Evolutionary conservation across 1,139 yeast species (phyloP).

Genomic region (Blastobotrys apis): DNA sequence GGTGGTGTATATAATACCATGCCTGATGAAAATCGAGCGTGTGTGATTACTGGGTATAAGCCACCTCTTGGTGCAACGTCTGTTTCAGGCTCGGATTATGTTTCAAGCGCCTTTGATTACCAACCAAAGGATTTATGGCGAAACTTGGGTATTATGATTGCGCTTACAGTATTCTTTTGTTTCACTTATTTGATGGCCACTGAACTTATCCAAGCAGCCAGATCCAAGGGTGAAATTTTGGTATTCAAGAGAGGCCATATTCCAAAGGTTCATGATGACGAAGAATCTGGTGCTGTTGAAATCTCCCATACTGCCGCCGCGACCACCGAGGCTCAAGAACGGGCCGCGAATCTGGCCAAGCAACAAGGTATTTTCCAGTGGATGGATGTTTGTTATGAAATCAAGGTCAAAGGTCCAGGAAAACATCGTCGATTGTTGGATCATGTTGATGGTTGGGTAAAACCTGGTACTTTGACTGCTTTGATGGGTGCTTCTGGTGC

Average conservation of each 20-base stretch:
- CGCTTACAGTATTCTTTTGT: conserved; percentile 53
- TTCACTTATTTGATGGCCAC: conserved; percentile 53
- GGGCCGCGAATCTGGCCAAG: conserved; percentile 24
- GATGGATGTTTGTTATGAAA: conserved; percentile 72
- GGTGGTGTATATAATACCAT: conserved; percentile 45
- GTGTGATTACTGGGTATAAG: conserved; percentile 52
- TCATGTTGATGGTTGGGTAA: conserved; percentile 57
- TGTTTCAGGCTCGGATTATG: conserved; percentile 58
- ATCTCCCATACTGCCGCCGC: neutral
- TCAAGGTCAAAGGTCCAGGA: conserved; percentile 54
- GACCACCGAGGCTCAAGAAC: conserved; percentile 21
- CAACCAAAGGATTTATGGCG: conserved; percentile 69
- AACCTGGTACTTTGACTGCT: conserved; percentile 57
- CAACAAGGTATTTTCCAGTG: conserved; percentile 60
- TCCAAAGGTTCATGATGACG: conserved; percentile 28
- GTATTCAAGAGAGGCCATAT: conserved; percentile 53
- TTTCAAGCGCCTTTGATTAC: conserved; percentile 47
- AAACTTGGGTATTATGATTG: conserved; percentile 67
- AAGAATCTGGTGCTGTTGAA: conserved; percentile 14
- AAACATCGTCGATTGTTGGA: conserved; percentile 52
- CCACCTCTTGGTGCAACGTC: conserved; percentile 40
- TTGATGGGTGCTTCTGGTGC: conserved; percentile 67
- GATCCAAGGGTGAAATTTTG: conserved; percentile 79
- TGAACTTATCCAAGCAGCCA: conserved; percentile 66
- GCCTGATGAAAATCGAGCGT: conserved; percentile 44